phyloP scores from a whole-genome alignment of 805 yeast species.

The Candida ipomoeae region DNA sequence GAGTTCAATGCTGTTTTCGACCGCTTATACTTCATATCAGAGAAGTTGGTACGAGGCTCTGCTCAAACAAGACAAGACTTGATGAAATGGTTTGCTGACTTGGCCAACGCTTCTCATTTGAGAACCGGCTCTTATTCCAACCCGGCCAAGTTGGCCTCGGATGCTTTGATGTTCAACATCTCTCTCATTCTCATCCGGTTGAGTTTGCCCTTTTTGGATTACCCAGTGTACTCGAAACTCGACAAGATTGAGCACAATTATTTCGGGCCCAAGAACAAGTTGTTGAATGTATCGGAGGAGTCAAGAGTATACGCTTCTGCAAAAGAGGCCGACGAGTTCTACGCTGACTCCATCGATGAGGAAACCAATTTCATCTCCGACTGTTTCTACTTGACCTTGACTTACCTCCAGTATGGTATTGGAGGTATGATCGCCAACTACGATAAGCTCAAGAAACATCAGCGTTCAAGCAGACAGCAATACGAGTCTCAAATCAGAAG shows the following conservation, averaged over 20 bases:
- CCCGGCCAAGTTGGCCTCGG: conserved; percentile 60
- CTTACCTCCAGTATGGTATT: conserved; percentile 82
- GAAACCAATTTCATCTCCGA: conserved; percentile 81
- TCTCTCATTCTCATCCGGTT: conserved; percentile 63
- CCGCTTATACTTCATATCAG: conserved; percentile 63
- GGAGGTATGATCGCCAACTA: conserved; percentile 67
- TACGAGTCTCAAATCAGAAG: conserved; percentile 11
- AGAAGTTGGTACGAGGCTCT: conserved; percentile 73
- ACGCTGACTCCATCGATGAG: conserved; percentile 36
- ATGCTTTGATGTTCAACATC: conserved; percentile 79
- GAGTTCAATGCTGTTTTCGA: conserved; percentile 59
- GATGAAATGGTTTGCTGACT: conserved; percentile 63
- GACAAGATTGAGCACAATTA: conserved; percentile 75
- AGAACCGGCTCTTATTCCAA: conserved; percentile 84
- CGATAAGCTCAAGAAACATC: conserved; percentile 49
- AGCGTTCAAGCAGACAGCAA: conserved; percentile 43
- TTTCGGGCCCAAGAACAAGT: conserved; percentile 45
- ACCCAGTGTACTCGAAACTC: conserved; percentile 55
- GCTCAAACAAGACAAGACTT: conserved; percentile 58
- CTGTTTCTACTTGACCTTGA: conserved; percentile 73
- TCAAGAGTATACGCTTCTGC: conserved; percentile 77
- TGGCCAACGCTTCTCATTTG: conserved; percentile 79
- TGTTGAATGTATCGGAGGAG: conserved; percentile 72
- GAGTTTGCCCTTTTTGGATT: conserved; percentile 79
- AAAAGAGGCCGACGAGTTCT: conserved; percentile 61